Percentiles rank a stretch among this genome's conserved stretches.
Conservation (phyloP, 2,329 filamentous ascomycete genomes). For the Metarhizium robertsii region DNA sequence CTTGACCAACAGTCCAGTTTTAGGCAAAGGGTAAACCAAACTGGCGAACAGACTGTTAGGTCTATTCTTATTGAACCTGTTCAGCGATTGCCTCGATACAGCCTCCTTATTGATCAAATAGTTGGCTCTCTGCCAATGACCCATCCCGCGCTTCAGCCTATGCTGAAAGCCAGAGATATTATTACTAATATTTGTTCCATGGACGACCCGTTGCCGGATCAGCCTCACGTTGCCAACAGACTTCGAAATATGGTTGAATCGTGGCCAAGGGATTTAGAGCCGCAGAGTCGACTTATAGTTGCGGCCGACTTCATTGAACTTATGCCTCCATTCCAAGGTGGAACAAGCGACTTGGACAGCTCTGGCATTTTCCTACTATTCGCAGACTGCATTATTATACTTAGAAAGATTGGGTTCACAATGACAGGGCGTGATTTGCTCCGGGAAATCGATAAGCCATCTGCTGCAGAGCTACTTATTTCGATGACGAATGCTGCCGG, state of each 20-base stretch:
- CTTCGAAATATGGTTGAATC: constrained; percentile 67
- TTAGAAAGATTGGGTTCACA: constrained; percentile 59
- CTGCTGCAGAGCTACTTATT: constrained; percentile 51
- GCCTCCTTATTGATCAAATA: constrained; percentile 92
- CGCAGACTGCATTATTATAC: constrained; percentile 67
- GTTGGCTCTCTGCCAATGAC: constrained; percentile 74
- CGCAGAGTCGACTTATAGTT: constrained; percentile 68
- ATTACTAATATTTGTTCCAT: constrained; percentile 95
- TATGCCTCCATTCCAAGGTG: constrained; percentile 55
- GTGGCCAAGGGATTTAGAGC: constrained; percentile 65
- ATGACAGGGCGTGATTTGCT: constrained; percentile 68
- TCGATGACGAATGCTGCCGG: constrained; percentile 55
- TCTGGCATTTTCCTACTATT: constrained; percentile 75
- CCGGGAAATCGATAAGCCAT: constrained; percentile 77
- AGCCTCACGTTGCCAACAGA: constrained; percentile 63
- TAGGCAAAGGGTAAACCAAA: constrained; percentile 67
- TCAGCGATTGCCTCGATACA: constrained; percentile 88
- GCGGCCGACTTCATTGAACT: constrained; percentile 75
- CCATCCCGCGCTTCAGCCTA: constrained; percentile 72
- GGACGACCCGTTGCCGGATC: constrained; percentile 61
- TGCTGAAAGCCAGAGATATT: constrained; percentile 85
- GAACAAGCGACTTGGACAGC: constrained; percentile 32
- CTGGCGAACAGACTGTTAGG: constrained; percentile 81
- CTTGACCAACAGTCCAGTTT: constrained; percentile 77
- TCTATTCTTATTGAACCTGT: constrained; percentile 95